Percentiles rank a stretch among this genome's conserved stretches.
Conservation (phyloP, 202 grass and related monocot species). For the Panicum virgatum region DNA sequence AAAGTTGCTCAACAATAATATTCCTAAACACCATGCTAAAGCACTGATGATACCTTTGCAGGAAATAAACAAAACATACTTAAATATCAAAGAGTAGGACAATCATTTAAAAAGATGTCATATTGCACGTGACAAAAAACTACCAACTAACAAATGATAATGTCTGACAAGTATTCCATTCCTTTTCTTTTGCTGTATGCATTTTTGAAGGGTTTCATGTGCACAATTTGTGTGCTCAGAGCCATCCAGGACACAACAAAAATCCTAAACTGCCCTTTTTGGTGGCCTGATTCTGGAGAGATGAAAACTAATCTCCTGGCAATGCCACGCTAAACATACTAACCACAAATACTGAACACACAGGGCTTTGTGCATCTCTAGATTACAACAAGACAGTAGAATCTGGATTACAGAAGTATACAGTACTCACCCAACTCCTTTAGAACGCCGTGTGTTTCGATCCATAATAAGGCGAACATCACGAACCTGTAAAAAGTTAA, state of each 20-base stretch:
- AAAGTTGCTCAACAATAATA: background rate
- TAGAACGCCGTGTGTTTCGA: constrained; percentile 88
- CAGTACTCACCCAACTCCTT: constrained; percentile 90
- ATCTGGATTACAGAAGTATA: background rate
- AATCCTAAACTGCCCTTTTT: background rate
- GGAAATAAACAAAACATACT: background rate
- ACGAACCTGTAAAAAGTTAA: constrained; percentile 63
- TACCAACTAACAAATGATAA: constrained; percentile 16
- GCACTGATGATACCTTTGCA: background rate
- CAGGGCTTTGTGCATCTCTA: background rate
- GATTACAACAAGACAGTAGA: background rate
- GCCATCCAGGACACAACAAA: constrained; percentile 1
- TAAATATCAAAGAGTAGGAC: background rate
- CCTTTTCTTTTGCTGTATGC: background rate
- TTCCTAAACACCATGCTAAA: constrained; percentile 5
- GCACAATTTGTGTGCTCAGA: background rate
- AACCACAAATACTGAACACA: background rate
- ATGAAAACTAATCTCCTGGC: background rate
- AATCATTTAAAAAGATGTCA: background rate
- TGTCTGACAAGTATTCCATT: background rate
- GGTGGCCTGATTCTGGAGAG: background rate
- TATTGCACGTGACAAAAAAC: background rate
- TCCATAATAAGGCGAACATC: constrained; percentile 99
- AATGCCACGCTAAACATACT: background rate
- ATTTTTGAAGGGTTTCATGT: background rate